A percentile compares a stretch with the other conserved stretches of the same genome.
Evolutionary conservation across 345 rosid genomes (phyloP).

Genomic region (Cochlearia excelsa): DNA sequence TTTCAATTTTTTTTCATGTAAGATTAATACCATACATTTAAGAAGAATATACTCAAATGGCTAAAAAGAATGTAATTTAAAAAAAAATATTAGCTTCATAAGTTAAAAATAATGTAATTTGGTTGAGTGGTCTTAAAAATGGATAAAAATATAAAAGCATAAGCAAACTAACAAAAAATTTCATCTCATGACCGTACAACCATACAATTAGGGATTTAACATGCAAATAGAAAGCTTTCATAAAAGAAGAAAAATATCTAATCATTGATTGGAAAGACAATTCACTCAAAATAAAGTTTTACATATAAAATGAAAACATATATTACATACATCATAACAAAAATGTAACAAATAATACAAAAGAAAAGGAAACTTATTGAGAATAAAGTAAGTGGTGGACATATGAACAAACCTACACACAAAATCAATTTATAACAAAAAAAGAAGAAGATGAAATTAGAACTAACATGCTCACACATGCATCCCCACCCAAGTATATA

Average conservation of each 20-base stretch:
- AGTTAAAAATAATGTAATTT: neutral
- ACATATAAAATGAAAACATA: neutral
- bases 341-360: neutral
- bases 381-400: constrained; percentile 28
- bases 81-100: too few species aligned
- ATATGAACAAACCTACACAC: constrained; percentile 5
- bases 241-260: constrained; percentile 20
- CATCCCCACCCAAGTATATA: constrained; percentile 15
- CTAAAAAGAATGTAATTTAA: too few species aligned
- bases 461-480: constrained; percentile 39
- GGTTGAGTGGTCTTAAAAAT: constrained; percentile 14
- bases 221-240: constrained; percentile 15
- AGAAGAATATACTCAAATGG: too few species aligned
- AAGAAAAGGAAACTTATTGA: neutral
- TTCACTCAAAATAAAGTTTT: constrained; percentile 3
- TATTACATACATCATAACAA: too few species aligned
- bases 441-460: constrained; percentile 6
- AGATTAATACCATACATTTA: too few species aligned
- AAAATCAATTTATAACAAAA: too few species aligned
- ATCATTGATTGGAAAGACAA: constrained; percentile 23
- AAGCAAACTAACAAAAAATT: constrained; percentile 25
- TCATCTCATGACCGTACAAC: constrained; percentile 31
- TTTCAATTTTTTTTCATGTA: neutral
- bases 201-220: constrained; percentile 26
- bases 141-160: constrained; percentile 19